Percentiles rank a stretch among this genome's conserved stretches.
phyloP scores from a whole-genome alignment of 441 rosid genomes.

The Omphalea diandra region DNA sequence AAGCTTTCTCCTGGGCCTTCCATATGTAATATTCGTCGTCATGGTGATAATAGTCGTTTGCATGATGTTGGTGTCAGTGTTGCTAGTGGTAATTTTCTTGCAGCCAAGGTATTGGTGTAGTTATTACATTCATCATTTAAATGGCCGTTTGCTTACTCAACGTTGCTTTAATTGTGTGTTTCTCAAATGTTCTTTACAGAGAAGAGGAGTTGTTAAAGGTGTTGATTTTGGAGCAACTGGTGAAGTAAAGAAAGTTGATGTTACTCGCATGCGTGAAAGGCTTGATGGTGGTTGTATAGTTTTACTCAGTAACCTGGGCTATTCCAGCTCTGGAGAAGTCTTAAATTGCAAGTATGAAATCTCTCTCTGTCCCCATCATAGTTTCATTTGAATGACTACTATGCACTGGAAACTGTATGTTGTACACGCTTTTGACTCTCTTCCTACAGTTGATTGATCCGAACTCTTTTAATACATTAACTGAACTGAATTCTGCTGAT shows the following conservation, averaged over 20 bases:
- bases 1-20: constrained; percentile 96
- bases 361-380: not conserved
- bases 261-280: constrained; percentile 75
- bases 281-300: constrained; percentile 86
- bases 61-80: constrained; percentile 94
- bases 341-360: constrained; percentile 92
- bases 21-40: constrained; percentile 73
- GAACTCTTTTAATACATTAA: not conserved
- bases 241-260: constrained; percentile 91
- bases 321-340: constrained; percentile 96
- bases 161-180: constrained; percentile 4
- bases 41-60: constrained; percentile 84
- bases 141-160: not conserved
- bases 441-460: not conserved
- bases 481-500: constrained; percentile 8
- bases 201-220: constrained; percentile 90
- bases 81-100: constrained; percentile 96
- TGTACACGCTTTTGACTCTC: not conserved
- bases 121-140: not conserved
- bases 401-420: not conserved
- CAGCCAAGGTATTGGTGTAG: constrained; percentile 65
- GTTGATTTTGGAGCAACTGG: constrained; percentile 97
- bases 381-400: not conserved
- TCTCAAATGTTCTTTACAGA: constrained; percentile 42
- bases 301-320: constrained; percentile 83